Percentiles rank a stretch among this genome's conserved stretches.
These are phyloP conservation scores for Gnetum montanum DNA, from an alignment of 75 land plant genomes.

Conservation along the genomic window DNA sequence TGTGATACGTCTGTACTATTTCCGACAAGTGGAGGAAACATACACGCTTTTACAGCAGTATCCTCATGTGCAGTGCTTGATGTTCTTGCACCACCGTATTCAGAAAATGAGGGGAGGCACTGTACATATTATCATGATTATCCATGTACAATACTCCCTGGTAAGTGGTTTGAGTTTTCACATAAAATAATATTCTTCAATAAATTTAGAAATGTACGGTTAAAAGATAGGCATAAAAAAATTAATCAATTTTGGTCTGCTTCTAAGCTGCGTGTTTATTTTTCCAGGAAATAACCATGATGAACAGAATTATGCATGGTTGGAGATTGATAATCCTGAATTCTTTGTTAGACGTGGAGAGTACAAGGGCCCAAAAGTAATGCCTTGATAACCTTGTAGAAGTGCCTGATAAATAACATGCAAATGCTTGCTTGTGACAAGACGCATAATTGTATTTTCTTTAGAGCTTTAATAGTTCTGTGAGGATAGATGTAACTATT, in stretches of 20 bases:
- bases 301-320: constrained; percentile 56
- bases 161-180: constrained; percentile 13
- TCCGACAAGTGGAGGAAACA: constrained; percentile 79
- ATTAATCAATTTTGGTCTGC: neutral
- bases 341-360: constrained; percentile 34
- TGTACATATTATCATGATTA: constrained; percentile 86
- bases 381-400: neutral
- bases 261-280: neutral
- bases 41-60: constrained; percentile 90
- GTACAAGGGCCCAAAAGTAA: constrained; percentile 24
- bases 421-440: too few relatives aligned
- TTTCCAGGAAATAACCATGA: constrained; percentile 11
- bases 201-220: neutral
- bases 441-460: too few relatives aligned
- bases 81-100: constrained; percentile 89
- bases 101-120: constrained; percentile 50
- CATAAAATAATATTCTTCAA: neutral
- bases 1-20: constrained; percentile 60
- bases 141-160: constrained; percentile 45
- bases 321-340: constrained; percentile 14
- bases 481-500: too few relatives aligned
- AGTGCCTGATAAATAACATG: too few relatives aligned
- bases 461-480: too few relatives aligned
- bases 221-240: neutral
- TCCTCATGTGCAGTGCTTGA: constrained; percentile 94